Conservation (phyloP, 768 basidiomycete species). For the Plicaturopsis crispa region DNA sequence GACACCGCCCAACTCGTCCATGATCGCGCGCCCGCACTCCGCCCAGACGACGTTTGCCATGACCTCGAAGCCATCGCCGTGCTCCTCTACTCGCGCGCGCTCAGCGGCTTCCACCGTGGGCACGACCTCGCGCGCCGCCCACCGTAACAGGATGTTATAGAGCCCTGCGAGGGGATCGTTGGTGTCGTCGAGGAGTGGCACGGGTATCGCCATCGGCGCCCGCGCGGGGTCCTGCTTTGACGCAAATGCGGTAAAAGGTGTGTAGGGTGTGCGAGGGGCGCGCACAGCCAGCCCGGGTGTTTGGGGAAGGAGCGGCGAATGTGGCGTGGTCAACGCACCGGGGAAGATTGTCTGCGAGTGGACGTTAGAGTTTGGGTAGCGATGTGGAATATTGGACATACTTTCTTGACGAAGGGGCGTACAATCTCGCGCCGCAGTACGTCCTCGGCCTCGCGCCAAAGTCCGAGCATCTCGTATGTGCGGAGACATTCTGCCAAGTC, state of each 20-base stretch:
- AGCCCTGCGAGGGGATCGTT: constrained; percentile 67
- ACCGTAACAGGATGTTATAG: constrained; percentile 77
- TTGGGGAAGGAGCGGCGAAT: constrained; percentile 70
- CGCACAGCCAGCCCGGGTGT: constrained; percentile 38
- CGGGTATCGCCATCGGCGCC: constrained; percentile 18
- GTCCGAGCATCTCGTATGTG: constrained; percentile 71
- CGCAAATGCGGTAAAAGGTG: constrained; percentile 40
- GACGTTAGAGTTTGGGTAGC: constrained; percentile 5
- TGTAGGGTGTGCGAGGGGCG: constrained; percentile 34
- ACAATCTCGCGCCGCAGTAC: constrained; percentile 69
- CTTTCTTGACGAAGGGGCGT: constrained; percentile 72
- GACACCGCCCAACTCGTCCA: constrained; percentile 73
- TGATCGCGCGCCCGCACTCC: constrained; percentile 71
- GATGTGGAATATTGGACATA: constrained; percentile 18
- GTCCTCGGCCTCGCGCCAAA: constrained; percentile 87
- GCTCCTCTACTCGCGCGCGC: constrained; percentile 31
- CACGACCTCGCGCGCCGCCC: constrained; percentile 68
- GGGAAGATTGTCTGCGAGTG: constrained; percentile 60
- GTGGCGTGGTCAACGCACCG: constrained; percentile 58
- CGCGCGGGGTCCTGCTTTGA: constrained; percentile 28
- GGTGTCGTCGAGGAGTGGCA: constrained; percentile 51
- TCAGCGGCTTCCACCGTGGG: constrained; percentile 76
- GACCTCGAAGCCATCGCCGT: constrained; percentile 60
- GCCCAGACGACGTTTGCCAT: constrained; percentile 88
- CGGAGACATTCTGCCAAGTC: constrained; percentile 75